Base-by-base conservation (phyloP, 208 protist species). In the Acanthamoeba triangularis region DNA sequence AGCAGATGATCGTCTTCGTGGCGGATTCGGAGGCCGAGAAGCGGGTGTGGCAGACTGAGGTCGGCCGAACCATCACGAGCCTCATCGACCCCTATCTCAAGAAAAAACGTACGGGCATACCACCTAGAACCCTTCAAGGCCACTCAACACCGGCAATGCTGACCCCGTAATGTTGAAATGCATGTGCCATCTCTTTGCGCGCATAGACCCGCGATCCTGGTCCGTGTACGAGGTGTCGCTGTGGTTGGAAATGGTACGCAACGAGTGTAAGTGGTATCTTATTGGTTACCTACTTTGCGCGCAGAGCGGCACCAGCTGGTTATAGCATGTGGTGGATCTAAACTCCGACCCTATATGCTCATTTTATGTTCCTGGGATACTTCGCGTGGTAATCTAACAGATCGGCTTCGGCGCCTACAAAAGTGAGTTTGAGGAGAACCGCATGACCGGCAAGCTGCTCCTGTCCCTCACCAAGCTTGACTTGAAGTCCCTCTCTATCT, bases 391-490 rank as follows among this genome's bases (percentile, higher is more conserved):
- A 67, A 11, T 0, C 28, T 11, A 13, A 30, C 90, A 94, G 90
- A 82, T 94, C 18, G 90, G 90, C 7, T 94, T 94, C 41, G 90
- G 90, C 25, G 7, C 25, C n/a, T 94, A 94, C 67, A 76, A 94
- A 18, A 82, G 11, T 7, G 18, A 28, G 16, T 82, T 94, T 20
- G 90, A 65, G 4, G 90, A 94, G 23, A 82, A n/a, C 47, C 44
- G 69, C n/a, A 82, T 82, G 0, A 94, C 28, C 35, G 90, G 90
- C 16, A 94, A 94, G 67, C 65, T 94, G 59, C 67, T 94, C 11
- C 67, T 94, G 5, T 63, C 65, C 28, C 90, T 94, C 30, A 94
- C 65, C 90, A 94, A 94, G 69, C 59, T 94, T 7, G 90, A 94
- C 90, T 28, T 94, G 16, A 94, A 82, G 47, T 3, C 65, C n/a